phyloP scores from a whole-genome alignment of 371 early-diverging fungal genomes.

The Dinochytrium kinnereticum region DNA sequence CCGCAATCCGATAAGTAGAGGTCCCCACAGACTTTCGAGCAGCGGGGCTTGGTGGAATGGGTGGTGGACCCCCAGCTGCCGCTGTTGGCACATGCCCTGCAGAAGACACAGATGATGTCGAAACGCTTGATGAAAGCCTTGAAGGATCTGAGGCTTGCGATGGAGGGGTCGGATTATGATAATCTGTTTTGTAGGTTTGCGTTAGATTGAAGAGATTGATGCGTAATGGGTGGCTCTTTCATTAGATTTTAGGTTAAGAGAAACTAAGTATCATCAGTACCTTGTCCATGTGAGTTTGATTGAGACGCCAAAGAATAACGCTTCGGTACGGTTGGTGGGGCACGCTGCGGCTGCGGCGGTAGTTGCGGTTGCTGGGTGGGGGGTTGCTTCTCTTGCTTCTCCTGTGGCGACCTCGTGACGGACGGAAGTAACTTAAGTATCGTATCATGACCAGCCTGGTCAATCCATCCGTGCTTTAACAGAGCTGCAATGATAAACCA shows the following conservation, averaged over 20 bases:
- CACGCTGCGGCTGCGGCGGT: neutral
- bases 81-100: neutral
- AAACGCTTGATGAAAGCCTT: neutral
- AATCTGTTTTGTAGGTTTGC: no score
- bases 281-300: neutral
- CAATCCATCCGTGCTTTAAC: conserved; percentile 8
- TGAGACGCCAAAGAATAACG: neutral
- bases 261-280: no score
- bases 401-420: neutral
- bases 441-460: neutral
- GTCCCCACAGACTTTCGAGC: neutral
- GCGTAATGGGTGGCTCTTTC: no score
- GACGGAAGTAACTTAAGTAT: neutral
- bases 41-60: neutral
- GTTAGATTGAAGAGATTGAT: no score
- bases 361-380: neutral
- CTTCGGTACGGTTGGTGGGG: neutral
- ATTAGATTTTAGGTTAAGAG: no score
- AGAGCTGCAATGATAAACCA: no score
- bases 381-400: neutral
- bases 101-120: neutral
- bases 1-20: neutral
- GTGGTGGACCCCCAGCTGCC: no score
- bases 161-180: no score
- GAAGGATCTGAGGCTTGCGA: neutral